These are phyloP conservation scores for Pyrrhoderma noxium DNA, from an alignment of 1,284 basidiomycete species.

Conservation along the genomic window DNA sequence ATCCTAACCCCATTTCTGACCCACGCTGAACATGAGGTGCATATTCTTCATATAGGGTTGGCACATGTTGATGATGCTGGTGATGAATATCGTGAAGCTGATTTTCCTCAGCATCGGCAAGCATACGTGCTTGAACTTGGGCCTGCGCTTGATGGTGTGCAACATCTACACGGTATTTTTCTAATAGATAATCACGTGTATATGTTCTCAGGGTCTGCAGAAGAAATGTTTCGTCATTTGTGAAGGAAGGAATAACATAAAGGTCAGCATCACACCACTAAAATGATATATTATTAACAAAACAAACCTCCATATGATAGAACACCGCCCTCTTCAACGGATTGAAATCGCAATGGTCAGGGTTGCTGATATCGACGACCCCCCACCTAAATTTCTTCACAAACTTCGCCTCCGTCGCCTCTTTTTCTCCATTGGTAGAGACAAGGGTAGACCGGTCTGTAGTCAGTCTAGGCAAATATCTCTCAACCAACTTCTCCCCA, in stretches of 20 bases:
- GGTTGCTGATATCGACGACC: conserved; percentile 67
- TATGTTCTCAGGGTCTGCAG: conserved; percentile 73
- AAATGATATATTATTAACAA: conserved; percentile 17
- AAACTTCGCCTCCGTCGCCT: background rate
- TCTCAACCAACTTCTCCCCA: background rate
- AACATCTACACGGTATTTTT: conserved; percentile 63
- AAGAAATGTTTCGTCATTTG: background rate
- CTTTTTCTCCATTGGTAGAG: conserved; percentile 19
- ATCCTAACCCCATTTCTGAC: too few relatives aligned
- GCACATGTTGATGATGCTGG: background rate
- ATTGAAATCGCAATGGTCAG: conserved; percentile 69
- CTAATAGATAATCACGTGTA: conserved; percentile 74
- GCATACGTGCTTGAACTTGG: background rate
- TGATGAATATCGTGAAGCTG: background rate
- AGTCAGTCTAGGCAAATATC: too few relatives aligned
- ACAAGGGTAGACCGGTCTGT: conserved; percentile 30
- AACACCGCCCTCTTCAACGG: conserved; percentile 67
- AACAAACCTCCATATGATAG: conserved; percentile 71
- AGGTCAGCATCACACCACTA: conserved; percentile 21
- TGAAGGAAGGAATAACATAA: background rate
- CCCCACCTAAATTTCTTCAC: conserved; percentile 66
- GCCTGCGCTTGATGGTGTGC: conserved; percentile 33
- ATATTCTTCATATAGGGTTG: background rate
- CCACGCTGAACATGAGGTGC: too few relatives aligned
- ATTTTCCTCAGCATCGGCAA: too few relatives aligned